Conservation (phyloP, 805 yeast genomes). For the Candida patagonica region DNA sequence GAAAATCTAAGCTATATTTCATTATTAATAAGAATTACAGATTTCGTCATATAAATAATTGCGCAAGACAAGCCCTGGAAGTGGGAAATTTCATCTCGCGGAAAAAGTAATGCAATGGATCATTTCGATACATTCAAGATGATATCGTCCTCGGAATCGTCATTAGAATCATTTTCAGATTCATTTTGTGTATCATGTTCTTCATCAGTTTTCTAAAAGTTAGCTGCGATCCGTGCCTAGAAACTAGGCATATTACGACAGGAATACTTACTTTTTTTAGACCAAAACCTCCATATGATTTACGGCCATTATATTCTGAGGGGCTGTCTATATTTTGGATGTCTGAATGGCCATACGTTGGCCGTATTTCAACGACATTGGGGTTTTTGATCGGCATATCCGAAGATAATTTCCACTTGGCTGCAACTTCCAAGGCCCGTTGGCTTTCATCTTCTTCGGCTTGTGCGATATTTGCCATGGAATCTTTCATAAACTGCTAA, state of each 20-base stretch:
- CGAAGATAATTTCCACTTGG: constrained; percentile 21
- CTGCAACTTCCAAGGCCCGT: constrained; percentile 19
- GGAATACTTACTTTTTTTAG: not conserved
- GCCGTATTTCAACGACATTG: not conserved
- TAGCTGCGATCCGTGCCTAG: no score
- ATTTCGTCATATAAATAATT: constrained; percentile 84
- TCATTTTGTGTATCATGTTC: not conserved
- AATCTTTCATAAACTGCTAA: constrained; percentile 24
- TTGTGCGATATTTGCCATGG: constrained; percentile 26
- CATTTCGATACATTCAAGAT: not conserved
- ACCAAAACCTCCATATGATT: constrained; percentile 16
- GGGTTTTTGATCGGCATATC: constrained; percentile 4
- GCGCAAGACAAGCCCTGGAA: constrained; percentile 76
- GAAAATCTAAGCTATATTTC: not conserved
- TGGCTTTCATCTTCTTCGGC: constrained; percentile 20
- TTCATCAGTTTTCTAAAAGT: no score
- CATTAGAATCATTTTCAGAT: not conserved
- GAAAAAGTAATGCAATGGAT: constrained; percentile 10
- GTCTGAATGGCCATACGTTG: constrained; percentile 10
- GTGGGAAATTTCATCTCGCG: constrained; percentile 45
- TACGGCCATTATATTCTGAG: no score
- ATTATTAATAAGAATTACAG: constrained; percentile 27
- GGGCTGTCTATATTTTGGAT: constrained; percentile 2
- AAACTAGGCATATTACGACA: not conserved
- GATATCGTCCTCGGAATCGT: not conserved